Evolutionary conservation across 1,284 basidiomycete species (phyloP), one percentile per base, ranked within the genome.

Genomic region (Boletus hoseneyae): DNA sequence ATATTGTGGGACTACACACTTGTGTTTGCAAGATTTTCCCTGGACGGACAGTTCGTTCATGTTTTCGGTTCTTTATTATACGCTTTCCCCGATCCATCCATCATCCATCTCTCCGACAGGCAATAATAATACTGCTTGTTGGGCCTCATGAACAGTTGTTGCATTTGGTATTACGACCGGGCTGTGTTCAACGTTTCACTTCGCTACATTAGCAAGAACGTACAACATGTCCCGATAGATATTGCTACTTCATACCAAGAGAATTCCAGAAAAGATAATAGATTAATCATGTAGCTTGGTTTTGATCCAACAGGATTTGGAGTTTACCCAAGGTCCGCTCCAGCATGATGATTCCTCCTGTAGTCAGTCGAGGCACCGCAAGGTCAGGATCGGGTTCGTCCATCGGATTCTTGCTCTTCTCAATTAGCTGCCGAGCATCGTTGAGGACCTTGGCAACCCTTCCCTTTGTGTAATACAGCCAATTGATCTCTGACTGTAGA

Each of bases 301-400:
- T 53, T 39, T 30, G 59, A 38, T 67, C 62, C 44, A 62, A 50
- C 44, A 77, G 50, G 23, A 45, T 53, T 51, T 78, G 75, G 55
- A 87, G 65, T 64, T 76, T 83, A 47, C 59, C 63, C 63, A 92
- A 71, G 54, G 81, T 89, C 72, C 88, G 78, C 68, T 85, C 82
- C 41, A 95, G 73, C 12, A 84, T 81, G 57, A 96, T 82, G 42
- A 90, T 87, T 0, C 90, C 93, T 16, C 93, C 93, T 37, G 80
- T 74, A 0, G 87, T 89, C 61, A 96, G 64, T 48, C 83, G 77
- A 11, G 89, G 87, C 30, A 93, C 82, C 0, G 88, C 89, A 41
- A 80, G 70, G 36, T 86, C 86, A 13, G 70, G 70, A 49, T 80
- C 70, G 12, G 62, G 74, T 29, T 71, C 70, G 35, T 66, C 63